Evolutionary conservation across 306 rosid species (phyloP).

Genomic region (Vicia sativa): DNA sequence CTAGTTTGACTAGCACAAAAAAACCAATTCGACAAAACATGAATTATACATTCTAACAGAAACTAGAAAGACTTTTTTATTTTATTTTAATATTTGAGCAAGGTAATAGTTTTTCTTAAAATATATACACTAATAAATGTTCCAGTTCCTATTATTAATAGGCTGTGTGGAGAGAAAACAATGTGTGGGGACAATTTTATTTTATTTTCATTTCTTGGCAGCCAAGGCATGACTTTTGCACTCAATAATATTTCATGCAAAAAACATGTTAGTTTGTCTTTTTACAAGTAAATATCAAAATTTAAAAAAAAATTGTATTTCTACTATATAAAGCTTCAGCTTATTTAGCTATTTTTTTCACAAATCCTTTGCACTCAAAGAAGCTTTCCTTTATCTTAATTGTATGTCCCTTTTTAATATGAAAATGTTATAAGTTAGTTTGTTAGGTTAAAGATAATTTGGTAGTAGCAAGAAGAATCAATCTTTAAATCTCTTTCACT

Average conservation of each 20-base stretch:
- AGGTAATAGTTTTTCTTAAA: too few species aligned
- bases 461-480: neutral
- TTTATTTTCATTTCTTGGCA: constrained; percentile 21
- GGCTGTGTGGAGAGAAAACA: too few species aligned
- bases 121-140: too few species aligned
- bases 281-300: neutral
- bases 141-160: too few species aligned
- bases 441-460: neutral
- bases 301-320: neutral
- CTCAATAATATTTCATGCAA: neutral
- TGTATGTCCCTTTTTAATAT: neutral
- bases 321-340: constrained; percentile 33
- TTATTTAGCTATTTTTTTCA: constrained; percentile 13
- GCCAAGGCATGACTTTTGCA: constrained; percentile 25
- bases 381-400: neutral
- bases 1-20: too few species aligned
- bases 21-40: too few species aligned
- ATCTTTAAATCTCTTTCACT: neutral
- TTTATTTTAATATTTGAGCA: too few species aligned
- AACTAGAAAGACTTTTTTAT: too few species aligned
- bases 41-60: too few species aligned
- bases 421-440: neutral
- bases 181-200: neutral
- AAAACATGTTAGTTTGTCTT: neutral
- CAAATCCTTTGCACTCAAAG: constrained; percentile 9